These are phyloP conservation scores for Aspergillus spinulosporus DNA, from an alignment of 2,329 filamentous ascomycete genomes.

Conservation along the genomic window DNA sequence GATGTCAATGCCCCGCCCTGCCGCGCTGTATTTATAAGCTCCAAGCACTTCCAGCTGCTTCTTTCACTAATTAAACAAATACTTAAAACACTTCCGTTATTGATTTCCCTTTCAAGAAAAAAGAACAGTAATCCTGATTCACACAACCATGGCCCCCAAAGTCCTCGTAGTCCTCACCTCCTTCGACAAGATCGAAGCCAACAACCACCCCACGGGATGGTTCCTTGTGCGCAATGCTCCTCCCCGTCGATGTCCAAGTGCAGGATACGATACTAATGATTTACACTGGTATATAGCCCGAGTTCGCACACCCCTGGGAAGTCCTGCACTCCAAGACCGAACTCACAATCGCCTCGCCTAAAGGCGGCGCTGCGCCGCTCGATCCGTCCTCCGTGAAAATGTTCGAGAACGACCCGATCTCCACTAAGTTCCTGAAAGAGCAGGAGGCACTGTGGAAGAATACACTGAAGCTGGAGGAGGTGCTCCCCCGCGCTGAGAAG, in stretches of 20 bases:
- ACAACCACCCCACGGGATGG: conserved; percentile 64
- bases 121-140: conserved; percentile 16
- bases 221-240: conserved; percentile 55
- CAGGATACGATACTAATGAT: not conserved
- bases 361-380: conserved; percentile 62
- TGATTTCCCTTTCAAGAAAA: not conserved
- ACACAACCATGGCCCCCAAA: conserved; percentile 49
- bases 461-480: conserved; percentile 59
- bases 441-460: conserved; percentile 64
- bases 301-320: conserved; percentile 66
- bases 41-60: not conserved
- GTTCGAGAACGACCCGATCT: conserved; percentile 56
- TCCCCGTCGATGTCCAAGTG: not conserved
- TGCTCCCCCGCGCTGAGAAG: conserved; percentile 53
- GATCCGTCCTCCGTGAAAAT: conserved; percentile 59
- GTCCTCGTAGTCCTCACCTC: conserved; percentile 72
- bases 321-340: conserved; percentile 57
- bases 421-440: conserved; percentile 56
- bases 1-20: conserved; percentile 1
- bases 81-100: not conserved
- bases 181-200: conserved; percentile 48
- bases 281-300: conserved; percentile 40
- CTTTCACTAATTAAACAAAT: not conserved
- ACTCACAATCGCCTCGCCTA: conserved; percentile 61
- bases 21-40: not conserved